Evolutionary conservation across 2,329 filamentous ascomycete species (phyloP).

Genomic region (Verruconis gallopava): DNA sequence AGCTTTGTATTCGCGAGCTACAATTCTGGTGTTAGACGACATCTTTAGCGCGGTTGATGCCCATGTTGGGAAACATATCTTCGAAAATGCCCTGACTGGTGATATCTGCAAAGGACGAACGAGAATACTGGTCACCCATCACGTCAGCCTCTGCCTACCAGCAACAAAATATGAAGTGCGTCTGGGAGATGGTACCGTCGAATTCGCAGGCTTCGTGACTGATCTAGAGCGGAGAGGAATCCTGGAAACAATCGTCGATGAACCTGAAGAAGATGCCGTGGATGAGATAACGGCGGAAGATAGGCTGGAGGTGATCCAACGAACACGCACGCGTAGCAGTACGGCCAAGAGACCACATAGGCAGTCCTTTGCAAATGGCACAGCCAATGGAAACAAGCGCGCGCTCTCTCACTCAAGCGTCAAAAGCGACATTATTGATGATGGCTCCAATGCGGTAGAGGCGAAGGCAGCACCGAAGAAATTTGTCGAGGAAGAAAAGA

Average conservation of each 20-base stretch:
- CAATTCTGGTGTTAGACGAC: slow-evolving; percentile 11
- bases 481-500: slow-evolving; percentile 64
- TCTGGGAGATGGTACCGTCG: slow-evolving; percentile 53
- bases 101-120: slow-evolving; percentile 57
- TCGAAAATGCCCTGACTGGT: slow-evolving; percentile 61
- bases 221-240: slow-evolving; percentile 42
- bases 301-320: slow-evolving; percentile 20
- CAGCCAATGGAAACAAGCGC: background rate
- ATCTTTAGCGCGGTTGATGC: slow-evolving; percentile 21
- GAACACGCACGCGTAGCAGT: background rate
- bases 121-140: slow-evolving; percentile 68
- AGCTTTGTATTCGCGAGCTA: slow-evolving; percentile 12
- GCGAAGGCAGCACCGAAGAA: slow-evolving; percentile 39
- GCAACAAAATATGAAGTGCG: slow-evolving; percentile 63
- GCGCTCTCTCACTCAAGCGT: background rate
- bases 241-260: slow-evolving; percentile 20
- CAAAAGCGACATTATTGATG: slow-evolving; percentile 9
- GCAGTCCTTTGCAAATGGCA: background rate
- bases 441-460: background rate
- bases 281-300: slow-evolving; percentile 33
- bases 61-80: slow-evolving; percentile 67
- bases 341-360: slow-evolving; percentile 4
- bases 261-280: slow-evolving; percentile 20
- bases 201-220: slow-evolving; percentile 50
- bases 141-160: slow-evolving; percentile 57